These are phyloP conservation scores for Tolypocladium nubicola DNA, from an alignment of 2,329 filamentous ascomycete species.

Conservation along the genomic window DNA sequence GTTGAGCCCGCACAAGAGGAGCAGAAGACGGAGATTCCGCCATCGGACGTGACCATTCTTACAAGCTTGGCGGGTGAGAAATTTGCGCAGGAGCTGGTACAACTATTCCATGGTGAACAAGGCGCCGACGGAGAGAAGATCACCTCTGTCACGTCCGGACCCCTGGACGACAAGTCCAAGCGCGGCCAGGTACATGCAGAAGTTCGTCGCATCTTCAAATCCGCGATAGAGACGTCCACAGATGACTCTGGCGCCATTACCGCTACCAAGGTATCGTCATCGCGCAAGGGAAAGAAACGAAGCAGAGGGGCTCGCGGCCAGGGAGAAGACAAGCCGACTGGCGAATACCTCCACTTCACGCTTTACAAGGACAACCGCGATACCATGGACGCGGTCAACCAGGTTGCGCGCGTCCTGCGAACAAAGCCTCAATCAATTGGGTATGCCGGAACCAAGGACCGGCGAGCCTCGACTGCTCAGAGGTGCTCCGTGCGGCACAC, in stretches of 20 bases:
- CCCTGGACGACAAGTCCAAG: slow-evolving; percentile 32
- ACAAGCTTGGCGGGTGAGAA: slow-evolving; percentile 25
- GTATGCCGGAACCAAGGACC: slow-evolving; percentile 80
- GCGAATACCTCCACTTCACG: slow-evolving; percentile 80
- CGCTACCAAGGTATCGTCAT: slow-evolving; percentile 50
- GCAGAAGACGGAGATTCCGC: slow-evolving; percentile 14
- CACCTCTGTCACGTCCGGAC: slow-evolving; percentile 26
- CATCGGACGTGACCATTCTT: slow-evolving; percentile 24
- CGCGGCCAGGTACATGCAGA: slow-evolving; percentile 42
- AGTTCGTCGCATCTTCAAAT: slow-evolving; percentile 72
- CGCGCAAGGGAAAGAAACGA: slow-evolving; percentile 19
- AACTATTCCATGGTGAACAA: slow-evolving; percentile 27
- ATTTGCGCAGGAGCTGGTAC: slow-evolving; percentile 29
- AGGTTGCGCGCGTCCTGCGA: slow-evolving; percentile 63
- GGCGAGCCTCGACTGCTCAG: slow-evolving; percentile 77
- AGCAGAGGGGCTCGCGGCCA: slow-evolving; percentile 13
- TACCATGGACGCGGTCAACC: slow-evolving; percentile 81
- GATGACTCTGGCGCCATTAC: slow-evolving; percentile 47
- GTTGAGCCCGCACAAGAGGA: slow-evolving; percentile 9
- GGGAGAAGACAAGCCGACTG: slow-evolving; percentile 30
- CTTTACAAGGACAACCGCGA: slow-evolving; percentile 96
- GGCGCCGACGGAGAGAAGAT: slow-evolving; percentile 15
- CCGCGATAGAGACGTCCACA: slow-evolving; percentile 66
- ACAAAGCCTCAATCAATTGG: slow-evolving; percentile 64
- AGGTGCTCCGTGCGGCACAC: slow-evolving; percentile 55